A percentile compares a stretch with the other conserved stretches of the same genome.
Evolutionary conservation across 495 filamentous ascomycete species (phyloP).

Genomic region (Neurospora intermedia): DNA sequence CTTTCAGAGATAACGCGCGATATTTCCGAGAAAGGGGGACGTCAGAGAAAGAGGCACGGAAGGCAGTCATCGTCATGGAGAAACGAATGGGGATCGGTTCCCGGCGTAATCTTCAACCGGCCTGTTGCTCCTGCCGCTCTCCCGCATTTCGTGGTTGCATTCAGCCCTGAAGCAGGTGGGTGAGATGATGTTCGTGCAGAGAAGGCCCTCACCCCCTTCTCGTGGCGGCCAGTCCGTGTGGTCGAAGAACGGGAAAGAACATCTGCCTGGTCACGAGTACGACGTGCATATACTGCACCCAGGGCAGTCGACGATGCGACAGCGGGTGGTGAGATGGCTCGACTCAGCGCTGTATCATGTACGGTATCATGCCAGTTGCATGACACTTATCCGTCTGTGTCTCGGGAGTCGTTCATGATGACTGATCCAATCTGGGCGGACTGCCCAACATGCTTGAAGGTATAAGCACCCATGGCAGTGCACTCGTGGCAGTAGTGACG

Average conservation of each 20-base stretch:
- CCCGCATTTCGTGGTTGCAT: not conserved
- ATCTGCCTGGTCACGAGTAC: not conserved
- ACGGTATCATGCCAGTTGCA: not conserved
- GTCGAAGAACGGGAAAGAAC: not conserved
- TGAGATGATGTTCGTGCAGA: not conserved
- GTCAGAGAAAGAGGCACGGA: not conserved
- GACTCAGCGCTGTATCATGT: not conserved
- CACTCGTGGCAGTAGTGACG: not conserved
- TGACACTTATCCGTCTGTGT: not conserved
- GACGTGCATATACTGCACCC: not conserved
- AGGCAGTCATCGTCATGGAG: not conserved
- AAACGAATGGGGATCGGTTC: not conserved
- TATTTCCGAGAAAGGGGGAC: not conserved
- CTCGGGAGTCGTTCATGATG: not conserved
- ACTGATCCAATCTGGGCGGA: not conserved
- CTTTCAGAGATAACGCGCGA: no score
- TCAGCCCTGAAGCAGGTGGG: not conserved
- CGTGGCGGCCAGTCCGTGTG: not conserved
- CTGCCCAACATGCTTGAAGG: not conserved
- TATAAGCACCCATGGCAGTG: no score
- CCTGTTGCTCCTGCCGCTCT: not conserved
- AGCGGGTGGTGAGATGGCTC: not conserved
- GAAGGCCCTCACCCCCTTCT: not conserved
- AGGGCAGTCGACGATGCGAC: not conserved
- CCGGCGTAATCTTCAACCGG: not conserved